Conservation (phyloP, 768 basidiomycete genomes). For the Tubosaeta sp. region DNA sequence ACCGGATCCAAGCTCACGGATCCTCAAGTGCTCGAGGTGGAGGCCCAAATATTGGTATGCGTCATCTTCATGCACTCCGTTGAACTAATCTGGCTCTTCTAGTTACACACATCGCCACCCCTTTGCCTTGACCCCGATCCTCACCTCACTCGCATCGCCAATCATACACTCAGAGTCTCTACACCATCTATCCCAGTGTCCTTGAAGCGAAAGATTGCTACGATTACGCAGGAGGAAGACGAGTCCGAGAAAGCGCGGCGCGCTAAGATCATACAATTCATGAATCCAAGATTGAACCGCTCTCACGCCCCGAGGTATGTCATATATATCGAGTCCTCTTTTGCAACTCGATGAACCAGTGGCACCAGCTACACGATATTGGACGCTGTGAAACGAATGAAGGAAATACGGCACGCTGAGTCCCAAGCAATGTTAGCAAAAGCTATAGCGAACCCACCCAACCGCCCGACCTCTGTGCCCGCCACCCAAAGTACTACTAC, state of each 20-base stretch:
- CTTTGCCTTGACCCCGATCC: slow-evolving; percentile 79
- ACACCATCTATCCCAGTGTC: slow-evolving; percentile 69
- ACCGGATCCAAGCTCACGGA: slow-evolving; percentile 62
- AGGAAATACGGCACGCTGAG: slow-evolving; percentile 25
- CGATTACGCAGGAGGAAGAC: slow-evolving; percentile 69
- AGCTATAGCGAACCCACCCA: slow-evolving; percentile 28
- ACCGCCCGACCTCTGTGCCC: slow-evolving; percentile 25
- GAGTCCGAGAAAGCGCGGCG: slow-evolving; percentile 71
- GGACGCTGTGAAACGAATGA: slow-evolving; percentile 41
- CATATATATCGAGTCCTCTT: slow-evolving; percentile 2
- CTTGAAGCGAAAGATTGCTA: slow-evolving; percentile 71
- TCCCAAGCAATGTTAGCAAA: slow-evolving; percentile 22
- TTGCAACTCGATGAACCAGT: slow-evolving; percentile 1
- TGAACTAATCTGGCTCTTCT: slow-evolving; percentile 8
- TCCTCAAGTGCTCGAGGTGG: slow-evolving; percentile 64
- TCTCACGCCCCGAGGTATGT: slow-evolving; percentile 48
- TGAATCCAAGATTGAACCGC: slow-evolving; percentile 56
- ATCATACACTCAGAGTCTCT: slow-evolving; percentile 68
- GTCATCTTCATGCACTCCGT: not conserved
- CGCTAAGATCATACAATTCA: slow-evolving; percentile 73
- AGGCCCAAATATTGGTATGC: slow-evolving; percentile 68
- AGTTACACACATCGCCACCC: slow-evolving; percentile 74
- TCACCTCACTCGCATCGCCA: slow-evolving; percentile 70
- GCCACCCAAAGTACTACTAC: slow-evolving; percentile 33
- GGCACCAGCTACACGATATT: slow-evolving; percentile 51